Conservation (phyloP, 2,329 filamentous ascomycete species). For the Davidsoniella virescens region DNA sequence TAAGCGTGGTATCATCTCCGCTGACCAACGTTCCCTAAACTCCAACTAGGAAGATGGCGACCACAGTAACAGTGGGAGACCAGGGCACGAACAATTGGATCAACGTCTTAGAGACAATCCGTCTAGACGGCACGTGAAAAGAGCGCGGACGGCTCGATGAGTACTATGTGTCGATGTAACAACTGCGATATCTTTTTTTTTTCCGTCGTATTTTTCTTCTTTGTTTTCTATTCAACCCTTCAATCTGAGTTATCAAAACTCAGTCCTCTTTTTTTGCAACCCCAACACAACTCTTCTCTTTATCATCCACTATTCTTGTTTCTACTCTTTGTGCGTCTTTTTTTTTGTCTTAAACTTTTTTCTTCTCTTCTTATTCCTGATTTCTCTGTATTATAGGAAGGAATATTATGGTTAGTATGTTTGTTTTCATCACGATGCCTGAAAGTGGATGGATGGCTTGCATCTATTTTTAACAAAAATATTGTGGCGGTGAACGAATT, state of each 20-base stretch:
- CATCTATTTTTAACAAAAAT: no score
- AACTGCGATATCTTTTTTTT: background rate
- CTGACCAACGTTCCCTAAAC: conserved; percentile 8
- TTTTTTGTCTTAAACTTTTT: no score
- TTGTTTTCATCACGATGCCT: background rate
- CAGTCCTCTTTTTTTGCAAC: background rate
- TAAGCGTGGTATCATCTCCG: conserved; percentile 32
- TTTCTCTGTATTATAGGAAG: conserved; percentile 10
- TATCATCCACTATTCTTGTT: background rate
- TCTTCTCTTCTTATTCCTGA: background rate
- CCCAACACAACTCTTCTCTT: background rate
- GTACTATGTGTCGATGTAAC: background rate
- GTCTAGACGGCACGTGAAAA: background rate
- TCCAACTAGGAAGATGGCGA: conserved; percentile 9
- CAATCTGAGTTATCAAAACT: background rate
- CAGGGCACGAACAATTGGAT: background rate
- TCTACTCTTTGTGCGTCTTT: background rate
- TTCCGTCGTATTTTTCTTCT: background rate
- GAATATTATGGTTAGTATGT: conserved; percentile 8
- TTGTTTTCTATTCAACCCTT: background rate
- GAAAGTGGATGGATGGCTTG: background rate
- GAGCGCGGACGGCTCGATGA: background rate
- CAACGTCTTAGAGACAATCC: background rate
- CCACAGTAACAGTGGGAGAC: background rate
- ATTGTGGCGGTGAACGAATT: background rate